Evolutionary conservation across 352 stramenopile species (phyloP), one percentile per base, ranked within the genome.

Genomic region (Pythium aristosporum): DNA sequence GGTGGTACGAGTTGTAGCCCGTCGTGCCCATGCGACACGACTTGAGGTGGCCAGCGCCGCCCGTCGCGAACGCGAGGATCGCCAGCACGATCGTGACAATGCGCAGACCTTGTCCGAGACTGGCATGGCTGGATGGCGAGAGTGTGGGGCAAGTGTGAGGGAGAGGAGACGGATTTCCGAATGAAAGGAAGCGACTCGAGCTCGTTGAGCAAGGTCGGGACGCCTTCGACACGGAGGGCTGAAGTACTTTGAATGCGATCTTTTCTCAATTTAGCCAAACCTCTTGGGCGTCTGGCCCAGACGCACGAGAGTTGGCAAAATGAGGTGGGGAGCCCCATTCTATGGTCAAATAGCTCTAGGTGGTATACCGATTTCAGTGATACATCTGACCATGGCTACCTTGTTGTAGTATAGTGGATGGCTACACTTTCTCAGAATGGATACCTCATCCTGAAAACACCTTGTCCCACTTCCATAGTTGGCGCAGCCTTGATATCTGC

Each of bases 21-120:
- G 74, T 68, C 44, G 81, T 72, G 36, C 75, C 77, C 36, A 82
- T 85, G 34, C 68, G 67, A 50, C 81, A 90, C 37, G 68, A 77
- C 61, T 79, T 82, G 67, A 86, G 73, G 47, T 79, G 70, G 16
- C 81, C 70, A 0, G 68, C 65, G 16, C 69, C 66, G 2, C 72
- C 79, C 1, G 71, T 80, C 18, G 69, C 65, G 10, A 74, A 66
- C 7, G 79, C 63, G 48, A 88, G 67, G 44, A 86, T 41, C 18
- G 77, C 61, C 3, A 87, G 69, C 10, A 82, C 18, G 46, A 88
- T 67, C 3, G 72, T 85, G 23, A 79, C 21, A 0, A 76, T 11
- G 50, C 81, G 81, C 34, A 82, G 1, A 82, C 41, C 16, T 68
- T 70, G 36, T 79, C 71, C 25, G 74, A 70, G 36, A 87, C 66